These are phyloP conservation scores for Exophiala alcalophila DNA, from an alignment of 2,329 filamentous ascomycete species.

Conservation along the genomic window DNA sequence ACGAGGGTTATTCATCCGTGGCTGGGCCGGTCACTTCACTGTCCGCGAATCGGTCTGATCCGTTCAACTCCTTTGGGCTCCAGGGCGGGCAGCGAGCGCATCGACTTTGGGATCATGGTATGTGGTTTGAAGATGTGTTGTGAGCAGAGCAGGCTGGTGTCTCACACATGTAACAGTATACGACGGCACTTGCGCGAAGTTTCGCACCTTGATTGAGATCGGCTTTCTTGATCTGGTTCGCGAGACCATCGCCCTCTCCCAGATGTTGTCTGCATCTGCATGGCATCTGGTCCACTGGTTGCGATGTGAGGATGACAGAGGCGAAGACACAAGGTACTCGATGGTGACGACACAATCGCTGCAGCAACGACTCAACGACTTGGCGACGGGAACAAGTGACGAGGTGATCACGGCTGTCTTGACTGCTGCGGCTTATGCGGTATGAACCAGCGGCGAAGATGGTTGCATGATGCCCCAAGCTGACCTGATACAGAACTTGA, in stretches of 20 bases:
- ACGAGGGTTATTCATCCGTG: too few relatives aligned
- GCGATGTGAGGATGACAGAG: slow-evolving; percentile 2
- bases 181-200: slow-evolving; percentile 9
- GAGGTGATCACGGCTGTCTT: slow-evolving; percentile 8
- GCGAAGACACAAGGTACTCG: slow-evolving; percentile 7
- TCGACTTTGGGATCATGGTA: slow-evolving; percentile 10
- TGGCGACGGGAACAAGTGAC: slow-evolving; percentile 7
- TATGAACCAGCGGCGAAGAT: too few relatives aligned
- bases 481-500: slow-evolving; percentile 6
- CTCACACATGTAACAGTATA: slow-evolving; percentile 2
- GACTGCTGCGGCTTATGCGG: slow-evolving; percentile 7
- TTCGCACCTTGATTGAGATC: slow-evolving; percentile 7
- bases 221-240: slow-evolving; percentile 10
- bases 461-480: background rate
- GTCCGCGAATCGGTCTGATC: slow-evolving; percentile 5
- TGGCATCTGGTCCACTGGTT: slow-evolving; percentile 9
- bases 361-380: slow-evolving; percentile 3
- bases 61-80: slow-evolving; percentile 3
- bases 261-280: slow-evolving; percentile 8
- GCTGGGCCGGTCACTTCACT: background rate
- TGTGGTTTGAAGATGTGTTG: background rate
- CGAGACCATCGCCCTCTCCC: slow-evolving; percentile 7
- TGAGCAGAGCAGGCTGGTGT: background rate
- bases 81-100: slow-evolving; percentile 3
- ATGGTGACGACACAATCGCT: slow-evolving; percentile 6